Evolutionary conservation across 2,329 filamentous ascomycete genomes (phyloP), one percentile per base, ranked within the genome.

Genomic region (Claviceps pazoutovae): DNA sequence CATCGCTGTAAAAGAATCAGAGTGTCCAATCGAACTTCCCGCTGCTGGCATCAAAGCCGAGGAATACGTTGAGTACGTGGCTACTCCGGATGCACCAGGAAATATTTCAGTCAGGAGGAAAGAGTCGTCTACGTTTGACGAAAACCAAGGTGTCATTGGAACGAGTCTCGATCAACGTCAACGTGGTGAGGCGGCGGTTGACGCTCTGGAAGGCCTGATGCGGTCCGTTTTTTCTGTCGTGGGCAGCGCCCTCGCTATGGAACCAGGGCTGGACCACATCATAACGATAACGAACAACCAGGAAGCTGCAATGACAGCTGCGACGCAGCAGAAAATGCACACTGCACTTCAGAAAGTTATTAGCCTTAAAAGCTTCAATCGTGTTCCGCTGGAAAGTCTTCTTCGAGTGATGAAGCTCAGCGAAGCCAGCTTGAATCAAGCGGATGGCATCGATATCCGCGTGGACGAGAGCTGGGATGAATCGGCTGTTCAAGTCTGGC

Each of bases 91-190:
- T 53, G 69, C 72, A 17, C 73, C 75, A 1, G 57, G 64, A 14
- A 68, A 73, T 52, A 57, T 79, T 21, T 78, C 78, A 4, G 61
- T 61, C 34, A 73, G 77, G 56, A 84, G 79, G 59, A 64, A 74
- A 52, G 82, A 78, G 54, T 67, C 68, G 39, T 70, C 73, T 23
- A 69, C 71, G 21, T 64, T 69, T 19, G 71, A 76, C 48, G 74
- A 72, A 7, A 74, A 77, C 13, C 76, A 79, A 51, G 79, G 77
- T 48, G 66, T 79, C 2, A 70, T 84, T 19, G 74, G 79, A 16
- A 68, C 83, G 45, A 80, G 79, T 43, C 71, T 88, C 2, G 88
- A 94, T 61, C 87, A 95, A 65, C 83, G 84, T 49, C 83, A 94
- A 59, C 83, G 89, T 60, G 86, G 84, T 4, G 83, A 95, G 59